Conservation (phyloP, 768 basidiomycete species). For the Macrolepiota fuliginosa region DNA sequence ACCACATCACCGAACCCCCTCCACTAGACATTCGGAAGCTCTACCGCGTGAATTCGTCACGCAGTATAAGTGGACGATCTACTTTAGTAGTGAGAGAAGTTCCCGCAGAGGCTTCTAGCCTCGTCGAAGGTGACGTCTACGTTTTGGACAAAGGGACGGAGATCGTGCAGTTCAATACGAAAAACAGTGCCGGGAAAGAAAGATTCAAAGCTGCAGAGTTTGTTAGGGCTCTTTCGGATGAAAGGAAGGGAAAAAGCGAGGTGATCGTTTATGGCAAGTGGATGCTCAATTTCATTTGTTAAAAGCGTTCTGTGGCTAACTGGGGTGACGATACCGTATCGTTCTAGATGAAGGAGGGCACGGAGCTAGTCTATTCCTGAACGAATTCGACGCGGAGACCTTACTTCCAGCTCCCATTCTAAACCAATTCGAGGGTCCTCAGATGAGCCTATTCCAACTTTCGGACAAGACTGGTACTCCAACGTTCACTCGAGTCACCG, state of each 20-base stretch:
- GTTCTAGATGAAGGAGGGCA: conserved; percentile 48
- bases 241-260: conserved; percentile 38
- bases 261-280: conserved; percentile 48
- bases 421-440: conserved; percentile 14
- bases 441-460: conserved; percentile 34
- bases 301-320: background rate
- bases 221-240: conserved; percentile 41
- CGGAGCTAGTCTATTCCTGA: conserved; percentile 46
- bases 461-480: conserved; percentile 43
- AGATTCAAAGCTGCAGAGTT: conserved; percentile 63
- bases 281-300: background rate
- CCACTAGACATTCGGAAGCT: conserved; percentile 41
- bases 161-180: conserved; percentile 58
- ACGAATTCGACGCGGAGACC: conserved; percentile 38
- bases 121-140: conserved; percentile 55
- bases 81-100: conserved; percentile 50
- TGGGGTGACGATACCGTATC: background rate
- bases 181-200: conserved; percentile 51
- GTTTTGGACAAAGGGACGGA: conserved; percentile 55
- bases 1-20: conserved; percentile 27
- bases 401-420: conserved; percentile 16
- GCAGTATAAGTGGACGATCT: conserved; percentile 18
- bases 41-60: conserved; percentile 45
- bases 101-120: conserved; percentile 37
- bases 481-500: conserved; percentile 33